These are phyloP conservation scores for Juglanconis juglandina DNA, from an alignment of 2,329 filamentous ascomycete species.

Conservation along the genomic window DNA sequence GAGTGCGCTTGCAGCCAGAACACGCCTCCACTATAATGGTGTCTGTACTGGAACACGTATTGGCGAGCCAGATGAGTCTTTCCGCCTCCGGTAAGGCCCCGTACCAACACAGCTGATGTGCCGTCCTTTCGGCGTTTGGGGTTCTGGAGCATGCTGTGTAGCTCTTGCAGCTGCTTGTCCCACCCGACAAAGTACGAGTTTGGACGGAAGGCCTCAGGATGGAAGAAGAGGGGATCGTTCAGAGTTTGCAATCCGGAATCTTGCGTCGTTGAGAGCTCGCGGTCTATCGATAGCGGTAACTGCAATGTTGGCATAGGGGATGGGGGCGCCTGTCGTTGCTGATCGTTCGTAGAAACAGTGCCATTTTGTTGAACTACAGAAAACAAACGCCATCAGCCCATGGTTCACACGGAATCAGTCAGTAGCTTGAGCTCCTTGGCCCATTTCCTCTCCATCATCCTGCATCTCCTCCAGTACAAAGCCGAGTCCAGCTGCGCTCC, in stretches of 20 bases:
- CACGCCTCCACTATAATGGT: conserved; percentile 61
- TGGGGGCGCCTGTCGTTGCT: conserved; percentile 9
- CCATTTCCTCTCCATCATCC: conserved; percentile 1
- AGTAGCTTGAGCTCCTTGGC: conserved; percentile 15
- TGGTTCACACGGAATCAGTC: conserved; percentile 5
- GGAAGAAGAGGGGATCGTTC: conserved; percentile 34
- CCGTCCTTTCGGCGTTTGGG: conserved; percentile 51
- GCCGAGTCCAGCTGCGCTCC: conserved; percentile 2
- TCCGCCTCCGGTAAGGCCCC: conserved; percentile 62
- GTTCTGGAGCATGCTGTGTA: conserved; percentile 60
- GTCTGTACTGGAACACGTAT: conserved; percentile 60
- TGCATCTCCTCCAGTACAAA: neutral
- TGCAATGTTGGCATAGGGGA: conserved; percentile 19
- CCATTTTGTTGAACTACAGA: conserved; percentile 16
- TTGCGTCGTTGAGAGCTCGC: neutral
- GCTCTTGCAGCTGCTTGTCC: conserved; percentile 50
- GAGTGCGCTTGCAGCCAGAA: conserved; percentile 68
- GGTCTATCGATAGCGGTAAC: neutral
- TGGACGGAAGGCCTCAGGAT: conserved; percentile 56
- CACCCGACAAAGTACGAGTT: conserved; percentile 64
- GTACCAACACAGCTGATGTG: conserved; percentile 61
- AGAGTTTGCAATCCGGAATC: neutral
- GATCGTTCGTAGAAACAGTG: conserved; percentile 9
- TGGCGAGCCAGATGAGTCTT: conserved; percentile 68
- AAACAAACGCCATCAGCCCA: conserved; percentile 22